Conservation (phyloP, 371 early-diverging fungal genomes). For the Nematocida parisii region DNA sequence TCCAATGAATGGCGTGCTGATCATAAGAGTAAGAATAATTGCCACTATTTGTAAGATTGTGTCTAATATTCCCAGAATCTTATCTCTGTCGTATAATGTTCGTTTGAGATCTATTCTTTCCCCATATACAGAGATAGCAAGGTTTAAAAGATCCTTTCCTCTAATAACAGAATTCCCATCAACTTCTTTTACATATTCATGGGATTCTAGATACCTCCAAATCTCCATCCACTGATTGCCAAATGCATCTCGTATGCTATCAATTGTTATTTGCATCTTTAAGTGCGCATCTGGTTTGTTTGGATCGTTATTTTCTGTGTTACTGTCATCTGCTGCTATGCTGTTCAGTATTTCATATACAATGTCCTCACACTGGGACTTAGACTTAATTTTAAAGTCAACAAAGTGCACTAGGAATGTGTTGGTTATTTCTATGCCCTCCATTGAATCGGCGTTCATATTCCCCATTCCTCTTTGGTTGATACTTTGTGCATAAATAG, state of each 20-base stretch:
- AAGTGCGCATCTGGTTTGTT: slow-evolving; percentile 53
- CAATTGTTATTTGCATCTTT: slow-evolving; percentile 56
- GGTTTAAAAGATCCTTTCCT: slow-evolving; percentile 49
- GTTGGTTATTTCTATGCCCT: slow-evolving; percentile 59
- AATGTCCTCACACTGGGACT: slow-evolving; percentile 57
- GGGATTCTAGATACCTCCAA: slow-evolving; percentile 28
- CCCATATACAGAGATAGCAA: slow-evolving; percentile 40
- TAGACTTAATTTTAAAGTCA: slow-evolving; percentile 60
- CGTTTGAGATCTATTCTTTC: slow-evolving; percentile 64
- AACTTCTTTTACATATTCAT: slow-evolving; percentile 3
- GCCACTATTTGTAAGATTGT: slow-evolving; percentile 57
- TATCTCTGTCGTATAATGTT: slow-evolving; percentile 69
- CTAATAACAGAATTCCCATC: slow-evolving; percentile 30
- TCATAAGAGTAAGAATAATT: slow-evolving; percentile 54
- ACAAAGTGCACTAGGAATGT: slow-evolving; percentile 64
- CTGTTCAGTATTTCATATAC: slow-evolving; percentile 51
- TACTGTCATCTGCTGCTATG: slow-evolving; percentile 38
- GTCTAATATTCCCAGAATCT: slow-evolving; percentile 66
- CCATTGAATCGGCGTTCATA: slow-evolving; percentile 29
- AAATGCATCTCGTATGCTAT: slow-evolving; percentile 36
- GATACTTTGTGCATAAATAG: slow-evolving; percentile 53
- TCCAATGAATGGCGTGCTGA: slow-evolving; percentile 63
- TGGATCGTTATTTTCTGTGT: slow-evolving; percentile 47
- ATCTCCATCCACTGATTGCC: slow-evolving; percentile 49
- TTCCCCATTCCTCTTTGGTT: background rate